Conservation (phyloP, 176 grass and related monocot species). For the Ampelocalamus luodianensis region DNA sequence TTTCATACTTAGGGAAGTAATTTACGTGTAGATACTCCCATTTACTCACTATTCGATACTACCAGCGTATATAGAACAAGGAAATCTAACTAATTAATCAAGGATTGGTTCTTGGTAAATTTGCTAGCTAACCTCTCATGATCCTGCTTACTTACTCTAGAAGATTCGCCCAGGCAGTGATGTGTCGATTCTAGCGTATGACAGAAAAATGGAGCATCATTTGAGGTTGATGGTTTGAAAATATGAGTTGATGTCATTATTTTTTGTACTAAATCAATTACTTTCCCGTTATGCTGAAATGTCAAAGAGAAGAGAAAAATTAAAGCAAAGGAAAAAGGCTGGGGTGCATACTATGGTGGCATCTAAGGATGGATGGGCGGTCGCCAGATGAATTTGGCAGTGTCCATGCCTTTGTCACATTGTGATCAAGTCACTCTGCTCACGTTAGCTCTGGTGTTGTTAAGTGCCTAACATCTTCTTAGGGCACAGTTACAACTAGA, state of each 20-base stretch:
- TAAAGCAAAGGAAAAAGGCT: neutral
- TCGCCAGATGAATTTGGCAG: conserved; percentile 22
- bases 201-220: neutral
- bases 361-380: conserved; percentile 7
- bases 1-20: conserved; percentile 14
- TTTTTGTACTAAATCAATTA: neutral
- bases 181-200: neutral
- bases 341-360: conserved; percentile 33
- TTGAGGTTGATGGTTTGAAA: conserved; percentile 15
- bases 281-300: conserved; percentile 15
- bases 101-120: neutral
- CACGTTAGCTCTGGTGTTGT: conserved; percentile 34
- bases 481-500: neutral
- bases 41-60: neutral
- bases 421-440: conserved; percentile 31
- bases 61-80: conserved; percentile 8
- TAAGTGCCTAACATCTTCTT: conserved; percentile 33
- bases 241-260: neutral
- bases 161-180: neutral
- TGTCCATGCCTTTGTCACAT: conserved; percentile 20
- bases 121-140: neutral
- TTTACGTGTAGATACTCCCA: conserved; percentile 31
- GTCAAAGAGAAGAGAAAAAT: neutral
- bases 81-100: neutral
- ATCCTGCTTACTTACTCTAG: neutral